Percentiles rank a stretch among this genome's conserved stretches.
These are phyloP conservation scores for Botrytis pseudocinerea DNA, from an alignment of 2,329 filamentous ascomycete species.

Conservation along the genomic window DNA sequence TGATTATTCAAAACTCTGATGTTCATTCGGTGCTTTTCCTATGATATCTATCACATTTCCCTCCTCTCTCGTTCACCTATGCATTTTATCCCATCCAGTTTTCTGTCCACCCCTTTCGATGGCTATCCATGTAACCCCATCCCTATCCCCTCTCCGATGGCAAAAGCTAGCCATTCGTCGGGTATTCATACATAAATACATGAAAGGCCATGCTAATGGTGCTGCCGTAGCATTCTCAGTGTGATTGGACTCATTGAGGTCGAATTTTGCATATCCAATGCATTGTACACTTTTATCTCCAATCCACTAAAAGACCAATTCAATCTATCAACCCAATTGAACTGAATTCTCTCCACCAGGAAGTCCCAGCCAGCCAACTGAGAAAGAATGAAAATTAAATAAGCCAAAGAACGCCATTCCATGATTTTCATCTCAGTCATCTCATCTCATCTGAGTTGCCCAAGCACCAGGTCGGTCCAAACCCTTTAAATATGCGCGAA, in stretches of 20 bases:
- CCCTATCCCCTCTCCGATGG: neutral
- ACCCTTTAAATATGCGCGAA: neutral
- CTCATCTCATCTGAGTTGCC: neutral
- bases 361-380: neutral
- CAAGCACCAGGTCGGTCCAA: neutral
- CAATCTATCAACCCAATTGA: neutral
- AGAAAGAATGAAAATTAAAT: neutral
- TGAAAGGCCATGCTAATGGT: neutral
- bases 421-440: constrained; percentile 15
- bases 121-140: neutral
- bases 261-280: neutral
- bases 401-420: constrained; percentile 15
- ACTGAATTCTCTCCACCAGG: neutral
- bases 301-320: neutral
- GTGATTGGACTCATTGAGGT: neutral
- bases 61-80: neutral
- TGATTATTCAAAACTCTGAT: neutral
- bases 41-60: neutral
- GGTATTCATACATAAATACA: constrained; percentile 11
- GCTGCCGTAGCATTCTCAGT: neutral
- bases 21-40: neutral
- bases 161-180: neutral
- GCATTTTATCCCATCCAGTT: neutral
- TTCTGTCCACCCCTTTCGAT: neutral
- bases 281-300: neutral